Base-by-base conservation (phyloP, 176 grass and related monocot species). In the Aegilops tauschii region DNA sequence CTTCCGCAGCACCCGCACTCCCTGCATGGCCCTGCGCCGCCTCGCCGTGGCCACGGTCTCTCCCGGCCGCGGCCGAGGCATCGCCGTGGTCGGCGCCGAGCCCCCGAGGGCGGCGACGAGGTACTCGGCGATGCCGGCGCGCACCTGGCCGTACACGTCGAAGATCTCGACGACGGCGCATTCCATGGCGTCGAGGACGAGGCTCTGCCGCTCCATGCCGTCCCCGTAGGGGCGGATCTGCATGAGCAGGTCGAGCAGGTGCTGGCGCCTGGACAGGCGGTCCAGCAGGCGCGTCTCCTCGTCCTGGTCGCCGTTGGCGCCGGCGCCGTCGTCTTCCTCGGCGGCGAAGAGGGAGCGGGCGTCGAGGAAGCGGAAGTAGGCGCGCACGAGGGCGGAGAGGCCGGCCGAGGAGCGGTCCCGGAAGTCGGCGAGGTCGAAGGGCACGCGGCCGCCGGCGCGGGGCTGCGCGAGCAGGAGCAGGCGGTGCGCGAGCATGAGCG, bases 311-410 rank as follows among this genome's bases (percentile, higher is more conserved):
- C 16, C 1, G 9, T 3, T 5, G 59, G 54, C 54, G 18, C 54
- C 54, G 18, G 54, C 18, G 23, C 0, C 62, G 21, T 80, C 67
- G 1, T 62, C 54, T 3, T 90, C 88, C 61, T 83, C 83, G 1
- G 87, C 54, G 2, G 88, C 21, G 73, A 98, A 92, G 80, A 95
- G 88, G 54, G 97, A 96, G 31, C 92, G 88, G 36, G 83, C 65
- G 89, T 98, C 90, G 68, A 98, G 94, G 91, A 96, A 98, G 79
- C 80, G 85, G 92, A 98, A 98, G 75, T 98, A 98, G 9, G 93
- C 92, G 73, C 93, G 93, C 68, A 99, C 80, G 81, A 99, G 96
- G 35, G 90, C 83, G 12, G 97, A 88, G 85, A 94, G 39, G 3
- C 79, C 90, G 1, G 77, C 87, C 5, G 94, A 61, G 5, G 94